These are phyloP conservation scores for Fusarium irregulare DNA, from an alignment of 2,329 filamentous ascomycete genomes.

Conservation along the genomic window DNA sequence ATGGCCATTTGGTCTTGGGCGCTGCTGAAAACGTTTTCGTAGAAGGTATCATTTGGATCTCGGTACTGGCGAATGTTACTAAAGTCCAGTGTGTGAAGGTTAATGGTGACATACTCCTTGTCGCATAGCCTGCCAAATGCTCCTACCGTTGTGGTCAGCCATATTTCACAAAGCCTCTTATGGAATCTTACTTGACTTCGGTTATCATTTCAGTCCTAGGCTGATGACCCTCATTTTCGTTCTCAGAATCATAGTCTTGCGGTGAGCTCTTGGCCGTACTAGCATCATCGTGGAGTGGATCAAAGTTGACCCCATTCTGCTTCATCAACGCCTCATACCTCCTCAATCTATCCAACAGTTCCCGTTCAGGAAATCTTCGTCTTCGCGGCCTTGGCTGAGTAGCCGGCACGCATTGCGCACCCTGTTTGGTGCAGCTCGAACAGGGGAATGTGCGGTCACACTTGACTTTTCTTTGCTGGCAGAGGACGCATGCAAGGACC, in stretches of 20 bases:
- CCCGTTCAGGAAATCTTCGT: constrained; percentile 65
- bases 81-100: too few species aligned
- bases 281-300: constrained; percentile 52
- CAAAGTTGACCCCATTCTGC: constrained; percentile 66
- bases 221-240: background rate
- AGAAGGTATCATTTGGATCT: background rate
- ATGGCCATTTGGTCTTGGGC: constrained; percentile 58
- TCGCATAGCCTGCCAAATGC: constrained; percentile 23
- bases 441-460: constrained; percentile 71
- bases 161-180: accelerated
- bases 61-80: background rate
- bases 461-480: constrained; percentile 73
- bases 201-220: constrained; percentile 2
- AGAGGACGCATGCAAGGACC: constrained; percentile 65
- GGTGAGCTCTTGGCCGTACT: background rate
- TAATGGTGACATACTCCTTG: background rate
- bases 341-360: constrained; percentile 66
- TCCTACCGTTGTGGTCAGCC: background rate
- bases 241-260: constrained; percentile 8
- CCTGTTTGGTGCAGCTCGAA: constrained; percentile 60
- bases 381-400: constrained; percentile 50
- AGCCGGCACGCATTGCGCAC: constrained; percentile 58
- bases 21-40: constrained; percentile 52
- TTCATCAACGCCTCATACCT: constrained; percentile 68
- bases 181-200: constrained; percentile 28